Conservation (phyloP, 2,329 filamentous ascomycete species). For the Piedraia hortae region DNA sequence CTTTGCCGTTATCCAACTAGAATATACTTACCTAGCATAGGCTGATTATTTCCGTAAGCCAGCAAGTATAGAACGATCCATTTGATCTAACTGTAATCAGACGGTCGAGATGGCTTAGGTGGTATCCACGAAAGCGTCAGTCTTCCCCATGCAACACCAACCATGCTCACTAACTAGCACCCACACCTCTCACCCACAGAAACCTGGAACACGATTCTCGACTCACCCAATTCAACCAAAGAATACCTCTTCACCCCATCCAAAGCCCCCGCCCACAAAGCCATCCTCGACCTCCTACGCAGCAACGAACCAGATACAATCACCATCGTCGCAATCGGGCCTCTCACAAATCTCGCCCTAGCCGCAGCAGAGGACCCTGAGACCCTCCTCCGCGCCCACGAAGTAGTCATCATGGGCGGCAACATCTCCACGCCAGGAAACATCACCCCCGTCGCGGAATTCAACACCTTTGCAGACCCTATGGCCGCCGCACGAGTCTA, state of each 20-base stretch:
- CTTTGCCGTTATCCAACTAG: constrained; percentile 54
- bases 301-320: constrained; percentile 64
- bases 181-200: constrained; percentile 21
- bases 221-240: too few species aligned
- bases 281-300: constrained; percentile 64
- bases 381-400: constrained; percentile 66
- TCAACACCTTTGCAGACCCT: constrained; percentile 75
- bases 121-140: constrained; percentile 21
- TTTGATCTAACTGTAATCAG: too few species aligned
- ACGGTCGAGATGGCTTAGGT: constrained; percentile 22
- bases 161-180: constrained; percentile 12
- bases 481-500: constrained; percentile 22
- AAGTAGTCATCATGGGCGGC: constrained; percentile 89
- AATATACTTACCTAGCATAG: too few species aligned
- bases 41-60: too few species aligned
- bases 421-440: constrained; percentile 59
- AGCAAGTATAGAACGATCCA: not conserved
- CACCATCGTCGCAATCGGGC: constrained; percentile 72
- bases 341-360: constrained; percentile 75
- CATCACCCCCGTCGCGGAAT: constrained; percentile 51
- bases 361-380: constrained; percentile 73
- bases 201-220: constrained; percentile 21
- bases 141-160: constrained; percentile 1
- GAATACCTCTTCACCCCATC: constrained; percentile 45
- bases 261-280: constrained; percentile 43